Evolutionary conservation across 495 filamentous ascomycete species (phyloP).

Genomic region (Aspergillus coremiiformis): DNA sequence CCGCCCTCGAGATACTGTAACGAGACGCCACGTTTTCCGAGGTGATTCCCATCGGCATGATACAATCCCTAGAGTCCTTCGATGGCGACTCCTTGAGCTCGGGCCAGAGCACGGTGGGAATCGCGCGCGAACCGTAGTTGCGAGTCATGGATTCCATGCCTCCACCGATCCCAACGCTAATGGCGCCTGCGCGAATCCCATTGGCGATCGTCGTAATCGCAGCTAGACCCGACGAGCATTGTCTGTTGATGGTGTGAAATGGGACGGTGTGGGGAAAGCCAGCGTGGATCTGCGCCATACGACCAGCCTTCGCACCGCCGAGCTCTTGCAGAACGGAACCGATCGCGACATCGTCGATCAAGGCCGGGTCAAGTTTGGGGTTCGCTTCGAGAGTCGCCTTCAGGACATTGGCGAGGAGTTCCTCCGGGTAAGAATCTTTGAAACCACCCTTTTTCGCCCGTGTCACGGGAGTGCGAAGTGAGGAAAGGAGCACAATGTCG

Average conservation of each 20-base stretch:
- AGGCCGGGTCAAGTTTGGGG: constrained; percentile 63
- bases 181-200: constrained; percentile 61
- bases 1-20: constrained; percentile 63
- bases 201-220: constrained; percentile 64
- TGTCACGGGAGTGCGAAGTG: constrained; percentile 77
- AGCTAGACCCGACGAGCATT: constrained; percentile 71
- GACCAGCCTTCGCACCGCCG: constrained; percentile 81
- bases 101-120: constrained; percentile 75
- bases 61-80: constrained; percentile 71
- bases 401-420: constrained; percentile 76
- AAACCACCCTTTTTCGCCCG: constrained; percentile 77
- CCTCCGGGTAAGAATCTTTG: constrained; percentile 84
- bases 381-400: constrained; percentile 69
- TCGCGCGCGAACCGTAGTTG: constrained; percentile 77
- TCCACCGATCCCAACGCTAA: constrained; percentile 75
- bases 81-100: constrained; percentile 55
- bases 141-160: constrained; percentile 93
- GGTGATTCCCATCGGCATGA: constrained; percentile 94
- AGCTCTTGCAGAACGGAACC: constrained; percentile 87
- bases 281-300: constrained; percentile 80
- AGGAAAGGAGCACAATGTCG: constrained; percentile 83
- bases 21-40: constrained; percentile 79
- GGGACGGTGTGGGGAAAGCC: constrained; percentile 67
- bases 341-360: constrained; percentile 73
- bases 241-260: constrained; percentile 81